phyloP scores from a whole-genome alignment of 2,329 filamentous ascomycete genomes.

The Knoxdaviesia capensis region DNA sequence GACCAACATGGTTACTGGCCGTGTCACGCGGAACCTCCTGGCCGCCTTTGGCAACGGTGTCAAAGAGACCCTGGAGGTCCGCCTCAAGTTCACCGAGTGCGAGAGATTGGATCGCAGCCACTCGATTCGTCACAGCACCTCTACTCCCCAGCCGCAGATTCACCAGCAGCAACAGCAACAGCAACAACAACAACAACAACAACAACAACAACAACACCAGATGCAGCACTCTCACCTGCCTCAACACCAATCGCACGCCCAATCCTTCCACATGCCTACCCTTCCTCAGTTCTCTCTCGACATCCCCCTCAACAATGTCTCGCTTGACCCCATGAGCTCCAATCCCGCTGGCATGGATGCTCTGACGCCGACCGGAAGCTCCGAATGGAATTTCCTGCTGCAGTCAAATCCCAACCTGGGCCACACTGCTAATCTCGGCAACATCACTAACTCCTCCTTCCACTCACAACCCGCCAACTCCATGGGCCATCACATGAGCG shows the following conservation, averaged over 20 bases:
- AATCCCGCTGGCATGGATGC: no score
- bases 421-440: slow-evolving; percentile 6
- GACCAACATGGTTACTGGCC: slow-evolving; percentile 61
- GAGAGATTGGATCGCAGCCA: slow-evolving; percentile 23
- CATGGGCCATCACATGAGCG: no score
- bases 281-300: no score
- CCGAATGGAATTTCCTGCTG: slow-evolving; percentile 61
- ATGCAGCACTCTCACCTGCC: slow-evolving; percentile 7
- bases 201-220: slow-evolving; percentile 4
- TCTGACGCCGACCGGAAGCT: slow-evolving; percentile 37
- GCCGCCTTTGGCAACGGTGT: slow-evolving; percentile 67
- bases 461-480: no score
- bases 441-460: no score
- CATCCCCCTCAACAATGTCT: no score
- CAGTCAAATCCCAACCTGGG: slow-evolving; percentile 43
- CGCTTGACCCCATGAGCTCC: no score
- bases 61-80: slow-evolving; percentile 83
- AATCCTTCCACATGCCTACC: neutral
- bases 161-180: slow-evolving; percentile 4
- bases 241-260: slow-evolving; percentile 7
- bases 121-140: no score
- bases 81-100: slow-evolving; percentile 65
- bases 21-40: slow-evolving; percentile 70
- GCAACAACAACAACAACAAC: slow-evolving; percentile 5
- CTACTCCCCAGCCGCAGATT: slow-evolving; percentile 6